A percentile compares a stretch with the other conserved stretches of the same genome.
phyloP scores from a whole-genome alignment of 805 yeast species.

The Pichia rugopelliculosa region DNA sequence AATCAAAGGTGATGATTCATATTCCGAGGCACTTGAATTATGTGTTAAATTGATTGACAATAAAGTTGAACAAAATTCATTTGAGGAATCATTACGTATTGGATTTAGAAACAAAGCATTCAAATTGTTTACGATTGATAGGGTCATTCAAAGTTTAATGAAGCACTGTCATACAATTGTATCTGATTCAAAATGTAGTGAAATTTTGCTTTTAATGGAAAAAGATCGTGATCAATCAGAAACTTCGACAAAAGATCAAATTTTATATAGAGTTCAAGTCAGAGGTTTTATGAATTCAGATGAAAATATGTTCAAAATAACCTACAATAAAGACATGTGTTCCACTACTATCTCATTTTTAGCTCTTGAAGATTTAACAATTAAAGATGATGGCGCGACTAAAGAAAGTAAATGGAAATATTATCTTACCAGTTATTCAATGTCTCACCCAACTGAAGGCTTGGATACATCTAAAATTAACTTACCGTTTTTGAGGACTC shows the following conservation, averaged over 20 bases:
- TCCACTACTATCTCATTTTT: constrained; percentile 71
- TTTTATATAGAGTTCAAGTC: constrained; percentile 81
- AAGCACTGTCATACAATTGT: constrained; percentile 85
- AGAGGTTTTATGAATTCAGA: constrained; percentile 71
- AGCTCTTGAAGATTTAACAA: constrained; percentile 81
- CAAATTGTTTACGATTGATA: constrained; percentile 87
- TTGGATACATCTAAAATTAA: constrained; percentile 68
- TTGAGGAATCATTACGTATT: constrained; percentile 91
- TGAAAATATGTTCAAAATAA: constrained; percentile 88
- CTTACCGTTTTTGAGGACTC: constrained; percentile 68
- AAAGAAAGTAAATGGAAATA: constrained; percentile 86
- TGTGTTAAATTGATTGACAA: constrained; percentile 79
- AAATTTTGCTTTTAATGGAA: constrained; percentile 75
- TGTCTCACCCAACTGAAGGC: constrained; percentile 97
- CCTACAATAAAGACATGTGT: constrained; percentile 47
- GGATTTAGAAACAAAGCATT: constrained; percentile 91
- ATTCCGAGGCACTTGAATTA: constrained; percentile 67
- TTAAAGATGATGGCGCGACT: constrained; percentile 49
- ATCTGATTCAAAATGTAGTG: constrained; percentile 72
- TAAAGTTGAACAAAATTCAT: constrained; percentile 87
- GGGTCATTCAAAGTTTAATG: constrained; percentile 73
- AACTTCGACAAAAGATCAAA: constrained; percentile 81
- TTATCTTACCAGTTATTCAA: constrained; percentile 83
- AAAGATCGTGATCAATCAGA: constrained; percentile 56
- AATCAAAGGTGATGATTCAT: constrained; percentile 62